A percentile compares a stretch with the other conserved stretches of the same genome.
Evolutionary conservation across 2,329 filamentous ascomycete species (phyloP).

Genomic region (Chaetomium sp.): DNA sequence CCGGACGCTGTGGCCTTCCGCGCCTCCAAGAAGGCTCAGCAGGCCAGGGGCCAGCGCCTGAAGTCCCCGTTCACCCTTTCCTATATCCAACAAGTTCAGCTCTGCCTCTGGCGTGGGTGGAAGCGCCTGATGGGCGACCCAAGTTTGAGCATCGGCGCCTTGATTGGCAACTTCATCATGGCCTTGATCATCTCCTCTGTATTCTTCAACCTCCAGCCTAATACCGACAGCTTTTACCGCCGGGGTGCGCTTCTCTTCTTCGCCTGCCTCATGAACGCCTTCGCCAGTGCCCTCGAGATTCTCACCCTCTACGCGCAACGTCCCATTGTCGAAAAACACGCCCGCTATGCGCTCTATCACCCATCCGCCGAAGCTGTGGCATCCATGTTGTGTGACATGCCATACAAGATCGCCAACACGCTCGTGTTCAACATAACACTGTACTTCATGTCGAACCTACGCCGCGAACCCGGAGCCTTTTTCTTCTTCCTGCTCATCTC

Average conservation of each 20-base stretch:
- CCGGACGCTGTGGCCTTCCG: slow-evolving; percentile 53
- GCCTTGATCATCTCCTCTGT: slow-evolving; percentile 72
- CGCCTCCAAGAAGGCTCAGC: slow-evolving; percentile 46
- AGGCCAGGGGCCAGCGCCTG: slow-evolving; percentile 52
- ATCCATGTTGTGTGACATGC: slow-evolving; percentile 80
- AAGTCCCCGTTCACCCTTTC: slow-evolving; percentile 81
- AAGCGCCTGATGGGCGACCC: slow-evolving; percentile 71
- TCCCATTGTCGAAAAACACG: slow-evolving; percentile 86
- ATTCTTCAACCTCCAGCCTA: slow-evolving; percentile 66
- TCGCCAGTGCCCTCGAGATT: slow-evolving; percentile 75
- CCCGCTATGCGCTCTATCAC: slow-evolving; percentile 81
- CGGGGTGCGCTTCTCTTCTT: slow-evolving; percentile 81
- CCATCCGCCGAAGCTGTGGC: slow-evolving; percentile 82
- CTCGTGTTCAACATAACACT: slow-evolving; percentile 72
- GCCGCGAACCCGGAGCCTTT: slow-evolving; percentile 66
- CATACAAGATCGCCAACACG: slow-evolving; percentile 70
- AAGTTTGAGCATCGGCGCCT: slow-evolving; percentile 60
- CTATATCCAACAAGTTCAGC: slow-evolving; percentile 63
- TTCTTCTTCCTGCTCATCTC: slow-evolving; percentile 80
- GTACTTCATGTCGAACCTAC: slow-evolving; percentile 83
- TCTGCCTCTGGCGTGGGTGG: slow-evolving; percentile 79
- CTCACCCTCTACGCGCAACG: slow-evolving; percentile 81
- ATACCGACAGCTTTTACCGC: slow-evolving; percentile 68
- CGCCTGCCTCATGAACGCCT: slow-evolving; percentile 79
- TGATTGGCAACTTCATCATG: slow-evolving; percentile 68